A percentile compares a stretch with the other conserved stretches of the same genome.
These are phyloP conservation scores for Cordyceps militaris DNA, from an alignment of 2,329 filamentous ascomycete species.

Conservation along the genomic window DNA sequence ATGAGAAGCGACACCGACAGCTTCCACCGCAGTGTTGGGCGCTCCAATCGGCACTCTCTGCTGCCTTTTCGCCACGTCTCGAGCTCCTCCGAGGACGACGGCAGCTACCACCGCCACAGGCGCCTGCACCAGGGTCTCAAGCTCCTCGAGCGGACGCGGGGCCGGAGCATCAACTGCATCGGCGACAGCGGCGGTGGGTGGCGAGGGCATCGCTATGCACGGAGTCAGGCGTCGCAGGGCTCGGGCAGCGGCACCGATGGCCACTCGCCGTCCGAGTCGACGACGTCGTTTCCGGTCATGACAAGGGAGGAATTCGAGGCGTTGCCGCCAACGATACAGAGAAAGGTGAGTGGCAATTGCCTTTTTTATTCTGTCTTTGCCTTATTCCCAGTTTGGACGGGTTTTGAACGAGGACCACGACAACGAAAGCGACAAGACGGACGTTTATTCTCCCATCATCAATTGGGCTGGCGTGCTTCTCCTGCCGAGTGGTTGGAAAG, in stretches of 20 bases:
- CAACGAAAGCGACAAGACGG: no score
- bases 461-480: background rate
- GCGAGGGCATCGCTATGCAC: background rate
- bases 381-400: background rate
- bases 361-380: background rate
- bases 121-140: constrained; percentile 5
- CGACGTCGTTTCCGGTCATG: constrained; percentile 6
- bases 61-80: constrained; percentile 2
- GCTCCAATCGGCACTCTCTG: constrained; percentile 2
- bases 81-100: constrained; percentile 7
- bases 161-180: background rate
- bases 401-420: background rate
- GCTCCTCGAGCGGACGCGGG: constrained; percentile 6
- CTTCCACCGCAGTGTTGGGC: background rate
- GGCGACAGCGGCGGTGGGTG: background rate
- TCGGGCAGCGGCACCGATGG: constrained; percentile 8
- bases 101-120: background rate
- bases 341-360: constrained; percentile 16
- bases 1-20: constrained; percentile 1
- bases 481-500: background rate
- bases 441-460: no score
- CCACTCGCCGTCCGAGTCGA: background rate
- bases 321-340: constrained; percentile 17
- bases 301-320: constrained; percentile 16
- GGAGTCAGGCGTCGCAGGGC: constrained; percentile 3